A percentile compares a stretch with the other conserved stretches of the same genome.
These are phyloP conservation scores for Saturnispora gosingensis DNA, from an alignment of 805 yeast genomes.

Conservation along the genomic window DNA sequence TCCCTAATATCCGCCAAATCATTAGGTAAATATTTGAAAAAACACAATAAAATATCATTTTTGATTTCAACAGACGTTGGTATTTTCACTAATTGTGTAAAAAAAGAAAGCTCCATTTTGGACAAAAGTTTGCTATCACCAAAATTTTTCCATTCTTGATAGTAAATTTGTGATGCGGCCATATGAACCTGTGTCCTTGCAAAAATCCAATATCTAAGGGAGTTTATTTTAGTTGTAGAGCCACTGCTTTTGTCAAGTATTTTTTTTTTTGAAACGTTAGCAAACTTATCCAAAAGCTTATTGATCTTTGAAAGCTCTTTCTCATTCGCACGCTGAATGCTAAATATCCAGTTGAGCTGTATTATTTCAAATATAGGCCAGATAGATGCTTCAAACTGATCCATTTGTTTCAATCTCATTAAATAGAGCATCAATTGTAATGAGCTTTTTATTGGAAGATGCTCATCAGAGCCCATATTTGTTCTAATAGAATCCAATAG, in stretches of 20 bases:
- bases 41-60: constrained; percentile 3
- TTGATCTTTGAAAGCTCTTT: constrained; percentile 6
- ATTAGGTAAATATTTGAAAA: constrained; percentile 8
- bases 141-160: constrained; percentile 26
- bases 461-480: constrained; percentile 6
- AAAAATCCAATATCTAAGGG: constrained; percentile 9
- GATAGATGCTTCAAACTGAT: not conserved
- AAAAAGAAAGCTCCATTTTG: constrained; percentile 20
- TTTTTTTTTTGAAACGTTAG: not conserved
- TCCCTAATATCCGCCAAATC: not conserved
- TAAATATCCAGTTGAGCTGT: constrained; percentile 7
- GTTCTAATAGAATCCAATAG: constrained; percentile 10
- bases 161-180: constrained; percentile 14
- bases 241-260: not conserved
- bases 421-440: constrained; percentile 12
- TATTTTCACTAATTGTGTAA: constrained; percentile 3
- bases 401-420: constrained; percentile 9
- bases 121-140: constrained; percentile 14
- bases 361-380: constrained; percentile 3
- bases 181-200: not conserved
- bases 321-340: constrained; percentile 1
- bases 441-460: constrained; percentile 7
- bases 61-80: not conserved
- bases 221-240: not conserved
- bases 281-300: constrained; percentile 5